Conservation (phyloP, 2,329 filamentous ascomycete species). For the Calonectria montana region DNA sequence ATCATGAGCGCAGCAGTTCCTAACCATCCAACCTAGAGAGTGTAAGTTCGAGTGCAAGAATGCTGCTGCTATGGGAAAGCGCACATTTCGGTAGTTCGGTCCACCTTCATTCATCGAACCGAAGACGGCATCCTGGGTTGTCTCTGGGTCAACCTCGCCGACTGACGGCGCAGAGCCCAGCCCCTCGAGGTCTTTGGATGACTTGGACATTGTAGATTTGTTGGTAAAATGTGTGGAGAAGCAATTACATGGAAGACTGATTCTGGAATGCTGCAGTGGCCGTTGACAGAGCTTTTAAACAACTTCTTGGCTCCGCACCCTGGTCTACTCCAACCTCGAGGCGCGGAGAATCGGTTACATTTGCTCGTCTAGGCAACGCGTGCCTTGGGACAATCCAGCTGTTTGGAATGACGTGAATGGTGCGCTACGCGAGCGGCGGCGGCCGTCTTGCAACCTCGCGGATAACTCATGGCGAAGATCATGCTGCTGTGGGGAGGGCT, state of each 20-base stretch:
- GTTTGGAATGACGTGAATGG: not conserved
- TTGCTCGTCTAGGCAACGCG: not conserved
- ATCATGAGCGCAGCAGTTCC: slow-evolving; percentile 57
- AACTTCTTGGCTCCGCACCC: not conserved
- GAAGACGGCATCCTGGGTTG: slow-evolving; percentile 5
- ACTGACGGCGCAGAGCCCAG: not conserved
- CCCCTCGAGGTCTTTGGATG: not conserved
- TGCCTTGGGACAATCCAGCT: not conserved
- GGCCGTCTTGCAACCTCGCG: not conserved
- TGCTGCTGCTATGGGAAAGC: not conserved
- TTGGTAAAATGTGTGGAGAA: not conserved
- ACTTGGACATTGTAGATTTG: not conserved
- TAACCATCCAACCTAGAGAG: slow-evolving; percentile 51
- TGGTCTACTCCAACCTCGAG: not conserved
- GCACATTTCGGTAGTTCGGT: slow-evolving; percentile 12
- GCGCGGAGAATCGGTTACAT: not conserved
- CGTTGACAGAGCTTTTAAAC: slow-evolving; percentile 1
- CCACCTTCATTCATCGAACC: not conserved
- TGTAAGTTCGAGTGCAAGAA: not conserved
- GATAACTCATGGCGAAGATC: not conserved
- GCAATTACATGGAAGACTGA: not conserved
- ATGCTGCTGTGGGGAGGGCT: not conserved
- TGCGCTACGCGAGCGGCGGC: not conserved
- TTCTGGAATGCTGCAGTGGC: not conserved
- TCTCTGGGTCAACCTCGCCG: not conserved